Conservation (phyloP, 2,329 filamentous ascomycete species). For the Aspergillus pseudonomiae region DNA sequence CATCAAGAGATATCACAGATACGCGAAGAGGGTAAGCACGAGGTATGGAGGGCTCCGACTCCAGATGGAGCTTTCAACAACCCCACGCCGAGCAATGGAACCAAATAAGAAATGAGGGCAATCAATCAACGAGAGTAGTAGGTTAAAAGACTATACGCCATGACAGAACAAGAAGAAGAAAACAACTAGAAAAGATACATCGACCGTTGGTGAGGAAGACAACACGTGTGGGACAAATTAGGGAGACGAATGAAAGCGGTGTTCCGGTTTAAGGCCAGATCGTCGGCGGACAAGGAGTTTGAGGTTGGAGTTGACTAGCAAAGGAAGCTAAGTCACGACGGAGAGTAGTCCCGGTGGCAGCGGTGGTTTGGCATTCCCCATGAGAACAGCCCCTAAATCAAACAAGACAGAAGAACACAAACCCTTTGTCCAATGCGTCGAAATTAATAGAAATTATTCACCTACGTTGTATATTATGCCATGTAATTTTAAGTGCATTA, state of each 20-base stretch:
- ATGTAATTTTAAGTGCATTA: background rate
- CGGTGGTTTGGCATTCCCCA: background rate
- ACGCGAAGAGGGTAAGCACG: slow-evolving; percentile 10
- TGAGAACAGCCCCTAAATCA: background rate
- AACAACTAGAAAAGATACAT: slow-evolving; percentile 21
- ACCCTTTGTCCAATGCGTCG: background rate
- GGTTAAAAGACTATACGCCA: slow-evolving; percentile 37
- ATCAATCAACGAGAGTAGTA: slow-evolving; percentile 41
- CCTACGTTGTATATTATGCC: background rate
- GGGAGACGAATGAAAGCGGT: slow-evolving; percentile 35
- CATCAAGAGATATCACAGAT: slow-evolving; percentile 13
- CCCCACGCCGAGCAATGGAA: slow-evolving; percentile 14
- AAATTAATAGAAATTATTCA: background rate
- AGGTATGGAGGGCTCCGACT: slow-evolving; percentile 22
- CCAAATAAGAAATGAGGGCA: slow-evolving; percentile 15
- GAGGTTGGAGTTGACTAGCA: background rate
- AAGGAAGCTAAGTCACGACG: background rate
- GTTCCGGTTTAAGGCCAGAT: slow-evolving; percentile 40
- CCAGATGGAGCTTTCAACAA: slow-evolving; percentile 19
- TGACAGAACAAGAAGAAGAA: slow-evolving; percentile 31
- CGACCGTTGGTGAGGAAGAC: slow-evolving; percentile 16
- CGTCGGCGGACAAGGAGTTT: slow-evolving; percentile 24
- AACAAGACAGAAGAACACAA: background rate
- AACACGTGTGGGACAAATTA: slow-evolving; percentile 31
- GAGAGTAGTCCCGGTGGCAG: background rate